phyloP scores from a whole-genome alignment of 257 asterid species.

The Solanum okadae region DNA sequence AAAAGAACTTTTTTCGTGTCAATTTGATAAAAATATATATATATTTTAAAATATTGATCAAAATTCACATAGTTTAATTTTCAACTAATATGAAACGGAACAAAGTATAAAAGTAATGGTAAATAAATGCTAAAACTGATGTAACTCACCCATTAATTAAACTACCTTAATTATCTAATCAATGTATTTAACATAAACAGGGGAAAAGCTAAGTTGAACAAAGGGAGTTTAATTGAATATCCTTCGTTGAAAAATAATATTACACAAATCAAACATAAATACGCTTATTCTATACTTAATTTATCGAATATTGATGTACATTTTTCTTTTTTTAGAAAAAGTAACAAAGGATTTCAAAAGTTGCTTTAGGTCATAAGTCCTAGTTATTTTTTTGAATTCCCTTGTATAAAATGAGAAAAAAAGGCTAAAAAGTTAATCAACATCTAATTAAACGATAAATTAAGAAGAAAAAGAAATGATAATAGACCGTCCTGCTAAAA shows the following conservation, averaged over 20 bases:
- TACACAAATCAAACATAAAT: neutral
- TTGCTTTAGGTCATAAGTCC: neutral
- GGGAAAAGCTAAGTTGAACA: neutral
- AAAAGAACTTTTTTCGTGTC: no score
- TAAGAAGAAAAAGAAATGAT: no score
- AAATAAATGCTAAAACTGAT: neutral
- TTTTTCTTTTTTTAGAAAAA: accelerated
- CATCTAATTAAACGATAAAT: no score
- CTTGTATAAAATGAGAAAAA: neutral
- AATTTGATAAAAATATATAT: no score
- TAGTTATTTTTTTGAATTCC: neutral
- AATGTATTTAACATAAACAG: neutral
- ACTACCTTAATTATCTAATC: neutral
- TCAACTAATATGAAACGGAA: no score
- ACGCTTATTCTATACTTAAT: neutral
- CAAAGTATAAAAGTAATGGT: neutral
- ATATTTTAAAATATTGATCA: no score
- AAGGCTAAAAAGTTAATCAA: no score
- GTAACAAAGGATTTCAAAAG: neutral
- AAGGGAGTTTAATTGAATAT: neutral
- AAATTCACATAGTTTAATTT: no score
- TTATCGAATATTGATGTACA: neutral
- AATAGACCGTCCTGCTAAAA: no score
- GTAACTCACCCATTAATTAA: neutral
- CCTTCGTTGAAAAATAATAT: neutral